A percentile compares a stretch with the other conserved stretches of the same genome.
These are phyloP conservation scores for Aspergillus carbonarius DNA, from an alignment of 2,329 filamentous ascomycete genomes.

Conservation along the genomic window DNA sequence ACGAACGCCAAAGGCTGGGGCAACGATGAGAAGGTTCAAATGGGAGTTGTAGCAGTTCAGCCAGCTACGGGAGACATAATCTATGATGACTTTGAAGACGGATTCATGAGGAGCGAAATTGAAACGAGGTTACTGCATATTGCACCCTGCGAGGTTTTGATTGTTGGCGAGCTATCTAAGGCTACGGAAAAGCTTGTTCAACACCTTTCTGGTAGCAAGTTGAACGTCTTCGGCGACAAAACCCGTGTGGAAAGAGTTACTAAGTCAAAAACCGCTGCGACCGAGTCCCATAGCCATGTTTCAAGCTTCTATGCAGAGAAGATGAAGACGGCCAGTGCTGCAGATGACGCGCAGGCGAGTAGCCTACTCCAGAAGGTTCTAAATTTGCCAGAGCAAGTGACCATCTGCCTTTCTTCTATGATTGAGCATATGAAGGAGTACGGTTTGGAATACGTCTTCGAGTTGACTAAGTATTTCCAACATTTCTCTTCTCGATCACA, in stretches of 20 bases:
- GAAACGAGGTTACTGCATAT: constrained; percentile 95
- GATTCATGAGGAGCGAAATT: constrained; percentile 95
- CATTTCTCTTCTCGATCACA: constrained; percentile 91
- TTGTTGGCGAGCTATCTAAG: constrained; percentile 86
- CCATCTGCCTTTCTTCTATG: constrained; percentile 92
- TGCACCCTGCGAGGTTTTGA: constrained; percentile 89
- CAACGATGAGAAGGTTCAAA: constrained; percentile 88
- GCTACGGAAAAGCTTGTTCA: constrained; percentile 89
- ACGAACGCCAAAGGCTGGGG: constrained; percentile 73
- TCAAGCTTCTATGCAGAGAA: constrained; percentile 90
- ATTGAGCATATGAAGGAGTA: constrained; percentile 91
- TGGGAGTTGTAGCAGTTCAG: constrained; percentile 91
- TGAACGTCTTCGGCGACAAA: constrained; percentile 88
- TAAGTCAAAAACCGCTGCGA: constrained; percentile 76
- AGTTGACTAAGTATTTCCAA: constrained; percentile 94
- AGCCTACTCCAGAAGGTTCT: constrained; percentile 82
- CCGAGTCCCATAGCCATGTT: constrained; percentile 83
- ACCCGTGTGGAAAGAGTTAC: constrained; percentile 79
- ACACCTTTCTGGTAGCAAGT: constrained; percentile 84
- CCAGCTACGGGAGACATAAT: constrained; percentile 94
- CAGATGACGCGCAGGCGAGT: constrained; percentile 57
- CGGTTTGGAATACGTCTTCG: constrained; percentile 90
- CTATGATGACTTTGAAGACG: constrained; percentile 93
- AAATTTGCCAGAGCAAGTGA: constrained; percentile 79
- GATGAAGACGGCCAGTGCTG: constrained; percentile 60